A percentile compares a stretch with the other conserved stretches of the same genome.
These are phyloP conservation scores for Cardamine chenopodiifolia DNA, from an alignment of 345 rosid species.

Conservation along the genomic window DNA sequence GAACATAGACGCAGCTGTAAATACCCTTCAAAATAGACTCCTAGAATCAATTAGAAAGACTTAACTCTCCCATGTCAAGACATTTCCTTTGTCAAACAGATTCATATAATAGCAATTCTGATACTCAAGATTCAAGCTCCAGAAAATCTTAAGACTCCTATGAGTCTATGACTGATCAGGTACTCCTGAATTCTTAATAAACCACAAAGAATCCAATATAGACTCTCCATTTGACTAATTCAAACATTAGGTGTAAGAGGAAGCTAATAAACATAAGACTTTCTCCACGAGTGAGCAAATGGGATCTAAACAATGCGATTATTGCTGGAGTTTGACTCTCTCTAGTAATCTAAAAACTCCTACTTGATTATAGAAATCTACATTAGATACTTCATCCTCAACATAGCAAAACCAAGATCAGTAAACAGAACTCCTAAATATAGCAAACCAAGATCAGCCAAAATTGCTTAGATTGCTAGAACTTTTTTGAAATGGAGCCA, in stretches of 20 bases:
- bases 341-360: conserved; percentile 5
- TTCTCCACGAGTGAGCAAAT: conserved; percentile 29
- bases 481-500: background rate
- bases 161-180: conserved; percentile 12
- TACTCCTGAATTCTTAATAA: background rate
- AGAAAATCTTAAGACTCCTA: conserved; percentile 12
- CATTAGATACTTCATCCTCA: conserved; percentile 7
- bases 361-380: conserved; percentile 9
- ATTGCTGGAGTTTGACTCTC: conserved; percentile 28
- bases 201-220: background rate
- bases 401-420: conserved; percentile 13
- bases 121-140: background rate
- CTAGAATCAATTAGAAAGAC: too few species aligned
- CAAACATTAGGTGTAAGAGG: conserved; percentile 20
- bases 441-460: conserved; percentile 15
- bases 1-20: background rate
- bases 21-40: background rate
- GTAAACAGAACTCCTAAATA: background rate
- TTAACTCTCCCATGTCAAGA: too few species aligned
- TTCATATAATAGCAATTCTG: background rate
- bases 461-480: background rate
- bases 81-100: too few species aligned
- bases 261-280: conserved; percentile 25
- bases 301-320: conserved; percentile 24
- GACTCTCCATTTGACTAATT: conserved; percentile 25